Evolutionary conservation across 1,284 basidiomycete genomes (phyloP).

Genomic region (Cryptococcus maquisensis): DNA sequence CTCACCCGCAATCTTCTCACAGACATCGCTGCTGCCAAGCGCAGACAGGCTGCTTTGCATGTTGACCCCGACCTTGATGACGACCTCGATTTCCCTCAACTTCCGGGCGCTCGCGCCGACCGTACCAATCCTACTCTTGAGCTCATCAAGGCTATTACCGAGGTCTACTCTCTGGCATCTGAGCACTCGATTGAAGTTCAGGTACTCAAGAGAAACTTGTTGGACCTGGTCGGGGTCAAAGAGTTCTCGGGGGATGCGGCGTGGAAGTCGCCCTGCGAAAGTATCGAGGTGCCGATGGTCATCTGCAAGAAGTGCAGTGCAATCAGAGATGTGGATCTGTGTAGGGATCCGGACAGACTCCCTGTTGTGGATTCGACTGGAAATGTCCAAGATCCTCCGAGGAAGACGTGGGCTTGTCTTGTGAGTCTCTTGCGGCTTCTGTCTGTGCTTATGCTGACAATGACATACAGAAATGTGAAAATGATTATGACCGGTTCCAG

Average conservation of each 20-base stretch:
- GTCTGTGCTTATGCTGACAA: background rate
- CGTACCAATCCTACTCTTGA: conserved; percentile 75
- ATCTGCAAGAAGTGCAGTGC: conserved; percentile 87
- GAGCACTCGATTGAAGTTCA: conserved; percentile 82
- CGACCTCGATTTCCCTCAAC: conserved; percentile 72
- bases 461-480: conserved; percentile 59
- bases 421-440: conserved; percentile 20
- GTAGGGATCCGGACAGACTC: conserved; percentile 82
- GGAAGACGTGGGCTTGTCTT: conserved; percentile 48
- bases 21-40: conserved; percentile 64
- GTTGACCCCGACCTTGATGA: conserved; percentile 56
- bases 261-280: conserved; percentile 90
- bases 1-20: conserved; percentile 80
- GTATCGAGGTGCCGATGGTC: conserved; percentile 79
- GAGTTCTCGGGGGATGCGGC: conserved; percentile 81
- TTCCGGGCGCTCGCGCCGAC: conserved; percentile 79
- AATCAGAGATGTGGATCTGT: conserved; percentile 89
- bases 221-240: conserved; percentile 81
- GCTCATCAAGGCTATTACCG: conserved; percentile 83
- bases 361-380: conserved; percentile 50
- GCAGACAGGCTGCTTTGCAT: conserved; percentile 60
- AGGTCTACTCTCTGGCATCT: conserved; percentile 70
- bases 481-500: conserved; percentile 76
- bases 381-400: conserved; percentile 45
- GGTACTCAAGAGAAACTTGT: conserved; percentile 78